Evolutionary conservation across 1,284 basidiomycete species (phyloP).

Genomic region (Fistulinella staudtii): DNA sequence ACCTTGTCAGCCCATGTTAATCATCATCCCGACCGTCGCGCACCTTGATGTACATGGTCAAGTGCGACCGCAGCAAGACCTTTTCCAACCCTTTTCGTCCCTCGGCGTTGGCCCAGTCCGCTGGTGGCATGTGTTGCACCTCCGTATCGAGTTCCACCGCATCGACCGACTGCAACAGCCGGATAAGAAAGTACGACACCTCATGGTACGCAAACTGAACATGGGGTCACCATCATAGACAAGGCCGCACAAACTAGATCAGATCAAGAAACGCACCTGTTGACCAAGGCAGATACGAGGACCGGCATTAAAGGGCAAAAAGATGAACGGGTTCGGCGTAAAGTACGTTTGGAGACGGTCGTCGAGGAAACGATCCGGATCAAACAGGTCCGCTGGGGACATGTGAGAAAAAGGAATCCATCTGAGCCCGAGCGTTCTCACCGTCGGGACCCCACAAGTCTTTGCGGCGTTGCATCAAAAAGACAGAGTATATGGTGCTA

Average conservation of each 20-base stretch:
- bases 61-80: constrained; percentile 34
- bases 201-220: constrained; percentile 40
- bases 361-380: constrained; percentile 51
- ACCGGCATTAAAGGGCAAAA: constrained; percentile 48
- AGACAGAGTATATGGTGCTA: constrained; percentile 25
- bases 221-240: neutral
- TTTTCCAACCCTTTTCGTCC: constrained; percentile 29
- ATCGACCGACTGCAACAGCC: constrained; percentile 38
- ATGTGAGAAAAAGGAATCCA: neutral
- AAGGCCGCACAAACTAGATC: neutral
- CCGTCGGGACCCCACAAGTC: constrained; percentile 38
- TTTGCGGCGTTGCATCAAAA: constrained; percentile 35
- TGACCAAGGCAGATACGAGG: constrained; percentile 49
- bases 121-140: constrained; percentile 28
- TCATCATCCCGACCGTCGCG: neutral
- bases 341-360: constrained; percentile 30
- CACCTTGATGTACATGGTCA: constrained; percentile 48
- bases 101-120: constrained; percentile 23
- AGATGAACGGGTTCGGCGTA: constrained; percentile 39
- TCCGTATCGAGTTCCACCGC: constrained; percentile 31
- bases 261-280: constrained; percentile 26
- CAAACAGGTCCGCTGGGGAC: constrained; percentile 38
- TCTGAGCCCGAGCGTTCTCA: constrained; percentile 2
- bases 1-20: neutral
- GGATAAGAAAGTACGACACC: constrained; percentile 37